These are phyloP conservation scores for Aspergillus indologenus DNA, from an alignment of 495 filamentous ascomycete genomes.

Conservation along the genomic window DNA sequence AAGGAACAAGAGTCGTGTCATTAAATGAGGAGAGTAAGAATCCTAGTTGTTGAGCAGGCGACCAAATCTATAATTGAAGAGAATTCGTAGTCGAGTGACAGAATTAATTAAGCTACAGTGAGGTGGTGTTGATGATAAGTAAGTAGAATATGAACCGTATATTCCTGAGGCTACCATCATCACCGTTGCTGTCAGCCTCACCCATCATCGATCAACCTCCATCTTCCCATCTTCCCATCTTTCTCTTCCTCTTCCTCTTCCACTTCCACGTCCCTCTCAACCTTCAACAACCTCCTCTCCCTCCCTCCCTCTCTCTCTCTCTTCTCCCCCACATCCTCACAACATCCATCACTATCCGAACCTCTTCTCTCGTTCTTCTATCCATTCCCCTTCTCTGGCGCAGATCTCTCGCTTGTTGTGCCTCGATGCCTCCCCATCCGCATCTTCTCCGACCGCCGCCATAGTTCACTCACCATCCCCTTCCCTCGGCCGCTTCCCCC, in stretches of 20 bases:
- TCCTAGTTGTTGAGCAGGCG: too few species aligned
- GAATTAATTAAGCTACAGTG: too few species aligned
- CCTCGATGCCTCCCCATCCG: constrained; percentile 23
- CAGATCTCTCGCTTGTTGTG: background rate
- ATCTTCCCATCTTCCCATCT: constrained; percentile 5
- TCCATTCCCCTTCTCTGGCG: constrained; percentile 17
- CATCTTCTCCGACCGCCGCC: constrained; percentile 35
- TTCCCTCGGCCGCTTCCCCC: constrained; percentile 21
- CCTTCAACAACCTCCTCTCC: constrained; percentile 2
- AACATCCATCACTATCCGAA: constrained; percentile 2
- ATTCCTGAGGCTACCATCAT: too few species aligned
- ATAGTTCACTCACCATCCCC: constrained; percentile 29
- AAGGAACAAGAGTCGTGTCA: too few species aligned
- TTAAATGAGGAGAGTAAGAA: too few species aligned
- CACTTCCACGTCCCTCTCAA: constrained; percentile 5
- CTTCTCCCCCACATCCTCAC: too few species aligned
- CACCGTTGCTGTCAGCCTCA: too few species aligned
- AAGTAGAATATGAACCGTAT: too few species aligned
- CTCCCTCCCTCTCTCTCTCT: constrained; percentile 3
- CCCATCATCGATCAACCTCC: background rate
- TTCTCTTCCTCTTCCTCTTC: constrained; percentile 13
- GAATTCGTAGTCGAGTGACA: too few species aligned
- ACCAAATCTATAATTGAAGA: too few species aligned
- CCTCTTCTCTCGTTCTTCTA: constrained; percentile 15
- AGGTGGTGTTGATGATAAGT: too few species aligned